A percentile compares a stretch with the other conserved stretches of the same genome.
Conservation (phyloP, 2,329 filamentous ascomycete species). For the Claviceps purpurea region DNA sequence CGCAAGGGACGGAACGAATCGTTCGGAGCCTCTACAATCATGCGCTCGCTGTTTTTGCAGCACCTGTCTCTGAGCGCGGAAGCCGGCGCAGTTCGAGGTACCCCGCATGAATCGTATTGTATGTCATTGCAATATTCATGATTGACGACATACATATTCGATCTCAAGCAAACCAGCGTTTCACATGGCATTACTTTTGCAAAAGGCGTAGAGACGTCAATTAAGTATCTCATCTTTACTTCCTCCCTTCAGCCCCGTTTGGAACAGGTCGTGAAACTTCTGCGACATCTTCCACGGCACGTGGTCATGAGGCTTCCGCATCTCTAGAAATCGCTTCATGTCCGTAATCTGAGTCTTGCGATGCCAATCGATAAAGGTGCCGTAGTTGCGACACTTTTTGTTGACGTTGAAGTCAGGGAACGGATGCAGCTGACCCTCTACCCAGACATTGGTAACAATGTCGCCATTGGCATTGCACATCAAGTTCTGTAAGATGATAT, state of each 20-base stretch:
- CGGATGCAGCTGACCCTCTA: conserved; percentile 5
- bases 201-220: not conserved
- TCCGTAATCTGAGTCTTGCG: conserved; percentile 3
- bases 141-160: too few species aligned
- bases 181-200: too few species aligned
- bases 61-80: too few species aligned
- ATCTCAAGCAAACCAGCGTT: too few species aligned
- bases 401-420: conserved; percentile 10
- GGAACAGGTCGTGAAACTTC: not conserved
- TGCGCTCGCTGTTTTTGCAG: too few species aligned
- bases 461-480: conserved; percentile 10
- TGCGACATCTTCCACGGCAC: not conserved
- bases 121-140: too few species aligned
- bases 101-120: too few species aligned
- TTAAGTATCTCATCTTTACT: not conserved
- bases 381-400: conserved; percentile 10
- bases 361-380: conserved; percentile 8
- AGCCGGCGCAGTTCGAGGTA: too few species aligned
- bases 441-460: conserved; percentile 8
- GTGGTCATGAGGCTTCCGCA: conserved; percentile 1
- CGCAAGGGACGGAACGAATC: too few species aligned
- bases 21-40: too few species aligned
- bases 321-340: conserved; percentile 1
- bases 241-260: not conserved
- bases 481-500: conserved; percentile 9